A percentile compares a stretch with the other conserved stretches of the same genome.
phyloP scores from a whole-genome alignment of 208 protist genomes.

The Eutreptiella sp. region DNA sequence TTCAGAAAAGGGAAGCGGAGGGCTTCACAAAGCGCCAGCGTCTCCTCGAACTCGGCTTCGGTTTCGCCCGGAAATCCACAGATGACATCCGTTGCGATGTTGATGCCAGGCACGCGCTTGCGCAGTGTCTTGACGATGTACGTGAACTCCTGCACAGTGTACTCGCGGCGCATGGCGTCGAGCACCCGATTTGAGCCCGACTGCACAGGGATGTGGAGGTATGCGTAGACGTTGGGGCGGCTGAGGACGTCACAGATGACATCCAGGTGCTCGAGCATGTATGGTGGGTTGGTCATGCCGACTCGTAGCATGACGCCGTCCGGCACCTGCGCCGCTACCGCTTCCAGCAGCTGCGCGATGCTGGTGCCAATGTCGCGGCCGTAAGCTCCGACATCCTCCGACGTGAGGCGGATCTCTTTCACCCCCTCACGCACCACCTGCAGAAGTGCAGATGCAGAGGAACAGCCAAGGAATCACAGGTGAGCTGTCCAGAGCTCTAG shows the following conservation, averaged over 20 bases:
- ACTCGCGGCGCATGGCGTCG: slow-evolving; percentile 64
- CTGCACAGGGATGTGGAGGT: slow-evolving; percentile 77
- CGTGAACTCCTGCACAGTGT: slow-evolving; percentile 55
- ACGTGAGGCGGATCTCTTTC: slow-evolving; percentile 67
- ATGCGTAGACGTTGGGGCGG: slow-evolving; percentile 62
- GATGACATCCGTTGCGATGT: slow-evolving; percentile 69
- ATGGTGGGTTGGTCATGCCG: slow-evolving; percentile 75
- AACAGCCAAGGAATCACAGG: too few relatives aligned
- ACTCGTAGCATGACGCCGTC: slow-evolving; percentile 62
- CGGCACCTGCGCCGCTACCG: slow-evolving; percentile 41
- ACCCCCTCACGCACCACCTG: slow-evolving; percentile 52
- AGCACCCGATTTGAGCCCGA: slow-evolving; percentile 56
- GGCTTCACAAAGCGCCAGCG: slow-evolving; percentile 41
- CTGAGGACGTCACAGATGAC: slow-evolving; percentile 45
- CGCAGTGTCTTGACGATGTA: slow-evolving; percentile 43
- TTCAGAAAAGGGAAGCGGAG: slow-evolving; percentile 56
- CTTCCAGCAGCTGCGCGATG: slow-evolving; percentile 49
- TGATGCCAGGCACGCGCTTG: slow-evolving; percentile 40
- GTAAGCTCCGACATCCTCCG: slow-evolving; percentile 73
- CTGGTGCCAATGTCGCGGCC: slow-evolving; percentile 59
- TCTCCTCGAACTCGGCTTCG: slow-evolving; percentile 58
- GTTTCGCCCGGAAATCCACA: slow-evolving; percentile 67
- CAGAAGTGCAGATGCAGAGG: too few relatives aligned
- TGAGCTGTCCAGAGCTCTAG: too few relatives aligned
- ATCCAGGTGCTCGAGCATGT: slow-evolving; percentile 59